A percentile compares a stretch with the other conserved stretches of the same genome.
These are phyloP conservation scores for Epichloe brachyelytri DNA, from an alignment of 2,329 filamentous ascomycete species.

Conservation along the genomic window DNA sequence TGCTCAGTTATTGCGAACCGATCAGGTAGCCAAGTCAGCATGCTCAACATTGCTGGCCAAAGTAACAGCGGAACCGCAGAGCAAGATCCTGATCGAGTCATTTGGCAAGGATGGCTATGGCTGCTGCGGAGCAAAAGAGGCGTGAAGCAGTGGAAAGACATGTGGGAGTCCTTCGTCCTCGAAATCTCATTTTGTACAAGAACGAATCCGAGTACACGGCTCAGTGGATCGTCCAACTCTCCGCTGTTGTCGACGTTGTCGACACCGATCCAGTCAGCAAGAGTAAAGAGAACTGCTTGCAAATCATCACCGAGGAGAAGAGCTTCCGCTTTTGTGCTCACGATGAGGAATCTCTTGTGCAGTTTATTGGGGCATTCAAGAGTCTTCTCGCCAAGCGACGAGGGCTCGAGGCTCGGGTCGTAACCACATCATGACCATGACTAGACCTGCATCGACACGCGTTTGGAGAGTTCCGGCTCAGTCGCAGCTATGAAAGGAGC, in stretches of 20 bases:
- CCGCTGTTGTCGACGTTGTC: slow-evolving; percentile 74
- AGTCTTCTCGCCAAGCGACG: slow-evolving; percentile 63
- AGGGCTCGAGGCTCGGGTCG: slow-evolving; percentile 42
- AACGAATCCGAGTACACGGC: slow-evolving; percentile 84
- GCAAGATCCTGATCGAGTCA: slow-evolving; percentile 70
- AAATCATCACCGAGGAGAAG: slow-evolving; percentile 89
- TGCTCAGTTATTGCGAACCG: slow-evolving; percentile 23
- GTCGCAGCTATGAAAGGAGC: not conserved
- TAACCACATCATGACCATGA: slow-evolving; percentile 15
- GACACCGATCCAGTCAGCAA: slow-evolving; percentile 81
- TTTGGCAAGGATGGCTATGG: slow-evolving; percentile 86
- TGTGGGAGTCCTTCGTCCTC: slow-evolving; percentile 83
- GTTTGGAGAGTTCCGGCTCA: not conserved
- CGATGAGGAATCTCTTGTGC: slow-evolving; percentile 70
- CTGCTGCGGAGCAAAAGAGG: slow-evolving; percentile 72
- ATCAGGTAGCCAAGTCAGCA: slow-evolving; percentile 52
- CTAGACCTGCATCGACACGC: not conserved
- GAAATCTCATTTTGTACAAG: slow-evolving; percentile 83
- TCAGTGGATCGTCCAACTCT: slow-evolving; percentile 65
- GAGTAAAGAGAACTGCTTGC: slow-evolving; percentile 76
- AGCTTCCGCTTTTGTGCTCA: slow-evolving; percentile 63
- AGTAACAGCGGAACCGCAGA: slow-evolving; percentile 25
- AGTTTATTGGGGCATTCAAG: slow-evolving; percentile 83
- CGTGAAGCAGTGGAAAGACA: slow-evolving; percentile 83
- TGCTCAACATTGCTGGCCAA: slow-evolving; percentile 13